Conservation (phyloP, 169 alveolate species). For the Cryptosporidium meleagridis region DNA sequence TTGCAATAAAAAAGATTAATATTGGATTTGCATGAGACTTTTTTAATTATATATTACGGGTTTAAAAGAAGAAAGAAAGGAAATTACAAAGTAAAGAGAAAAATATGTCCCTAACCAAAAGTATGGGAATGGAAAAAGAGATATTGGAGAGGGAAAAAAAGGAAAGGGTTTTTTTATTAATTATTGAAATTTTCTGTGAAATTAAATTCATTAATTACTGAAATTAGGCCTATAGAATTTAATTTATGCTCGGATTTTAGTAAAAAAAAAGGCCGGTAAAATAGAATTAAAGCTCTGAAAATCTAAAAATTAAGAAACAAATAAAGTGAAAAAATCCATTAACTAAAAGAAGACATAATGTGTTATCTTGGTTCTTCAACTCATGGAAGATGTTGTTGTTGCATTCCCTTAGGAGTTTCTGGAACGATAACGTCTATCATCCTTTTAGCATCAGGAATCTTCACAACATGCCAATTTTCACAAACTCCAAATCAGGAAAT, state of each 20-base stretch:
- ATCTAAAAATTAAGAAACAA: conserved; percentile 3
- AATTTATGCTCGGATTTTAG: conserved; percentile 15
- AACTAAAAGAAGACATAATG: neutral
- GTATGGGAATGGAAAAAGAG: neutral
- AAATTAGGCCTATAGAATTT: neutral
- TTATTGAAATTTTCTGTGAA: too few relatives aligned
- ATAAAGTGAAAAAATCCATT: neutral
- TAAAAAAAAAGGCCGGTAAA: neutral
- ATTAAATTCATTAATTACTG: neutral
- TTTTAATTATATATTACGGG: too few relatives aligned
- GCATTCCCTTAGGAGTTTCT: conserved; percentile 60
- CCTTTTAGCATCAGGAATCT: conserved; percentile 9
- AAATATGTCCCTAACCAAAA: neutral
- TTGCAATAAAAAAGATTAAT: neutral
- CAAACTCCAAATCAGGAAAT: conserved; percentile 62
- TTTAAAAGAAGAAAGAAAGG: neutral
- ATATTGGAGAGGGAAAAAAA: neutral
- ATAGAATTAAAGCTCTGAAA: neutral
- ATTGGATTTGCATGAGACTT: neutral
- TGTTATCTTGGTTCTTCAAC: conserved; percentile 62
- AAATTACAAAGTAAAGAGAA: too few relatives aligned
- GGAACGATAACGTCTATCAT: conserved; percentile 56
- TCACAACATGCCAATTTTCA: conserved; percentile 60
- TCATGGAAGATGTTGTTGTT: conserved; percentile 62
- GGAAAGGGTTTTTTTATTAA: neutral